Evolutionary conservation across 768 basidiomycete genomes (phyloP), one percentile per base, ranked within the genome.

Genomic region (Mycena pura): DNA sequence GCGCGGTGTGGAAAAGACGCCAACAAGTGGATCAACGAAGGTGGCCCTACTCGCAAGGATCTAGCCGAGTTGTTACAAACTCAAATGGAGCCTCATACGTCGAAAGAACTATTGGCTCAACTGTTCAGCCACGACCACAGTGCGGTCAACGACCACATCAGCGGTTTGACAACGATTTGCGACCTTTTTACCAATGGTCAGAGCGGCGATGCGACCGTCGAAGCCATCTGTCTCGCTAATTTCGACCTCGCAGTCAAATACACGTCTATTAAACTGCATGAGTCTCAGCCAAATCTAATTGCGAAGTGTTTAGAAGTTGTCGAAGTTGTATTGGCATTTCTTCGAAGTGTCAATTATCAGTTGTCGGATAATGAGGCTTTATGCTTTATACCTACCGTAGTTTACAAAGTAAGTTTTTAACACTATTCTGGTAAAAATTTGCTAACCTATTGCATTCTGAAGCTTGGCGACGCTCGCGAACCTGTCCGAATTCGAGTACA

Each of bases 51-150:
- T 22, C 82, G 93, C 55, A 91, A 93, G 70, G 96, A 99, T 68
- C 82, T 98, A 14, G 85, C 90, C 34, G 96, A 98, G 39, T 77
- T 88, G 13, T 78, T 99, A 46, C 91, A 93, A 67, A 86, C 82
- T 64, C 97, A 99, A 74, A 98, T 99, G 95, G 95, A 96, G 66
- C 83, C 88, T 9, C 84, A 91, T 68, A 82, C 85, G 6, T 90
- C 91, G 3, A 87, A 89, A 62, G 91, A 95, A 2, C 76, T 99
- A 3, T 73, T 91, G 13, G 75, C 84, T 5, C 86, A 86, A 27
- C 80, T 99, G 27, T 99, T 98, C 79, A 98, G 96, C 70, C 92
- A 91, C 61, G 97, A 97, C 68, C 97, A 98, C 73, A 93, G 91
- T 65, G 93, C 95, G 6, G 90, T 98, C 64, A 96, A 94, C 68